Percentiles rank a stretch among this genome's conserved stretches.
These are phyloP conservation scores for Amaranthus palmeri DNA, from an alignment of 148 eudicot species.

Conservation along the genomic window DNA sequence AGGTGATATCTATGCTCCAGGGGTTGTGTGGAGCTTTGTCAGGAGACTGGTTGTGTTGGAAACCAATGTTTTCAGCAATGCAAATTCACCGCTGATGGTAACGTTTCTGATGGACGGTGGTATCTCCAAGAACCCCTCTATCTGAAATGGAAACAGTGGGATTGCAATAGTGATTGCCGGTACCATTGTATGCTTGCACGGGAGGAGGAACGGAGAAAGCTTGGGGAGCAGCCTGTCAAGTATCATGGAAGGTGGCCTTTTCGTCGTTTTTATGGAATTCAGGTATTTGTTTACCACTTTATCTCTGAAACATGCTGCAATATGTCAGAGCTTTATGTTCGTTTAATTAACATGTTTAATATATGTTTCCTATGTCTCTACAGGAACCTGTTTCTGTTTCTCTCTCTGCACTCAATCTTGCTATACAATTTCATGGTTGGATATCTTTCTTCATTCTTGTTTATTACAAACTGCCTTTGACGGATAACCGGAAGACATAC, in stretches of 20 bases:
- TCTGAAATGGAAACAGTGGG: constrained; percentile 92
- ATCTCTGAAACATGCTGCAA: not conserved
- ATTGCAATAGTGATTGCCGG: constrained; percentile 77
- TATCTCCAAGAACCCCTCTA: constrained; percentile 96
- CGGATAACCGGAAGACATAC: constrained; percentile 49
- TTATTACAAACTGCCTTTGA: constrained; percentile 72
- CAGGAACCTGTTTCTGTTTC: constrained; percentile 98
- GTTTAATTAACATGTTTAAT: not conserved
- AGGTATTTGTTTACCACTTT: constrained; percentile 38
- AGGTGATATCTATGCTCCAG: constrained; percentile 28
- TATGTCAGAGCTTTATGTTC: not conserved
- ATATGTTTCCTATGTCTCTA: not conserved
- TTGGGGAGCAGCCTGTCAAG: constrained; percentile 68
- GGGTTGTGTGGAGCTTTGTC: constrained; percentile 74
- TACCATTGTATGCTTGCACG: constrained; percentile 81
- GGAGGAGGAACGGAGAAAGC: constrained; percentile 70
- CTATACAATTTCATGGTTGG: constrained; percentile 95
- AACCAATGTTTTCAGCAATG: constrained; percentile 71
- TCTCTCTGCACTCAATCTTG: constrained; percentile 82
- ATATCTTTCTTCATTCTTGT: constrained; percentile 88
- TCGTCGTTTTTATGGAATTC: constrained; percentile 74
- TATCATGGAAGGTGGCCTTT: constrained; percentile 97
- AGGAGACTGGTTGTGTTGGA: constrained; percentile 84
- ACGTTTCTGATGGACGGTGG: constrained; percentile 63
- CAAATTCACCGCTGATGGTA: constrained; percentile 70